phyloP scores from a whole-genome alignment of 2,329 filamentous ascomycete species.

The Fusarium poae region DNA sequence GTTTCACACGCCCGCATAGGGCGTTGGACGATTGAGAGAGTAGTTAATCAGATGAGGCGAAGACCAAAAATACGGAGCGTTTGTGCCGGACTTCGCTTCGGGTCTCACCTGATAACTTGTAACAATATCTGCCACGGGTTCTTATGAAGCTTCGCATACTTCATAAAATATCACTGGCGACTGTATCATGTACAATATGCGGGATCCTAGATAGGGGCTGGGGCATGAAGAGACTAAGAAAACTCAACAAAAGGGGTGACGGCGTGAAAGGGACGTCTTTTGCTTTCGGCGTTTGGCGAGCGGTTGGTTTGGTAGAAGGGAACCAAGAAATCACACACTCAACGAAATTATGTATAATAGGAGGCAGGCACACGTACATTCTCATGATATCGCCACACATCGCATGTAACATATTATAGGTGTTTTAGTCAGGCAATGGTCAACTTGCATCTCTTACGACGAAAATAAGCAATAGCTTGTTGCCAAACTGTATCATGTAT shows the following conservation, averaged over 20 bases:
- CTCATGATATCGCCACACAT: constrained; percentile 14
- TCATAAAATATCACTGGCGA: constrained; percentile 3
- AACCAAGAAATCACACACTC: constrained; percentile 5
- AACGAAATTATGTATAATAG: constrained; percentile 36
- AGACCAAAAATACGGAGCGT: not conserved
- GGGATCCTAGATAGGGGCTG: not conserved
- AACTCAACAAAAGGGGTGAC: constrained; percentile 24
- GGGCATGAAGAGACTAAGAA: constrained; percentile 13
- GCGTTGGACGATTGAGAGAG: not conserved
- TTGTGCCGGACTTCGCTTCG: not conserved
- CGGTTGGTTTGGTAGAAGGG: constrained; percentile 22
- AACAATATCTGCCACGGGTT: constrained; percentile 24
- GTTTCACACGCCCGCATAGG: constrained; percentile 57
- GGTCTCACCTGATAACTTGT: constrained; percentile 12
- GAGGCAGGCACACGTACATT: constrained; percentile 13
- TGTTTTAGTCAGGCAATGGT: constrained; percentile 8
- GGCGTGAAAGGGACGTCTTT: constrained; percentile 13
- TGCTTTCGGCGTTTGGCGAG: constrained; percentile 36
- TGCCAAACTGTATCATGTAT: not conserved
- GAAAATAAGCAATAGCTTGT: constrained; percentile 1
- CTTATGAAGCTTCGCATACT: not conserved
- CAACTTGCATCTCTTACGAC: not conserved
- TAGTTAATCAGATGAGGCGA: not conserved
- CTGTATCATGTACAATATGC: constrained; percentile 27
- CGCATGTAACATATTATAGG: constrained; percentile 3